These are phyloP conservation scores for Suillus bovinus DNA, from an alignment of 768 basidiomycete species.

Conservation along the genomic window DNA sequence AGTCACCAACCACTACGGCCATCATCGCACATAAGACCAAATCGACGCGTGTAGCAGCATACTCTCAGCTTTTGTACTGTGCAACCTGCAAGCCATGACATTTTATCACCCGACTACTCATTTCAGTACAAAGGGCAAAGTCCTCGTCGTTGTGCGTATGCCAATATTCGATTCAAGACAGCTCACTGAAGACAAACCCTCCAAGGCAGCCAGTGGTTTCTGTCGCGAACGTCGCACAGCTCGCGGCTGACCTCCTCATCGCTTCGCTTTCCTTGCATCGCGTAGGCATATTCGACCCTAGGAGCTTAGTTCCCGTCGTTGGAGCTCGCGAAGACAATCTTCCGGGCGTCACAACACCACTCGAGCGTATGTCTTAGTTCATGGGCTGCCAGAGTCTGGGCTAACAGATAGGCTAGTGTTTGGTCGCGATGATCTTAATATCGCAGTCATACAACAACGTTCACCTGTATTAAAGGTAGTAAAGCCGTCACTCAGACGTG, in stretches of 20 bases:
- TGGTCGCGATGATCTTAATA: slow-evolving; percentile 45
- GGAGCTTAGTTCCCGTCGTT: slow-evolving; percentile 66
- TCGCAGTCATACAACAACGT: slow-evolving; percentile 75
- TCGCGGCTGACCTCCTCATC: slow-evolving; percentile 75
- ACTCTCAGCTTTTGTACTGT: not conserved
- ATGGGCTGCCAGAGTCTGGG: slow-evolving; percentile 6
- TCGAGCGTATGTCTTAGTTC: slow-evolving; percentile 61
- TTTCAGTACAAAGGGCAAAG: slow-evolving; percentile 30
- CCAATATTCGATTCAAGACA: not conserved
- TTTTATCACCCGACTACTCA: slow-evolving; percentile 29
- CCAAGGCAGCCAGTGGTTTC: slow-evolving; percentile 67
- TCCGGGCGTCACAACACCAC: slow-evolving; percentile 66
- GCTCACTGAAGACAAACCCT: slow-evolving; percentile 6
- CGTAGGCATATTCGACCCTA: slow-evolving; percentile 64
- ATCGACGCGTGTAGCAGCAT: not conserved
- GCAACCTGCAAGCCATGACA: slow-evolving; percentile 21
- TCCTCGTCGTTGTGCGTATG: slow-evolving; percentile 31
- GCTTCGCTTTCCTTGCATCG: slow-evolving; percentile 59
- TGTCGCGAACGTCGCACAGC: slow-evolving; percentile 78
- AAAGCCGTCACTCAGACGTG: not conserved
- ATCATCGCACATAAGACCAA: not conserved
- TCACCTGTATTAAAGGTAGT: slow-evolving; percentile 76
- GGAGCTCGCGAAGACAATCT: slow-evolving; percentile 66
- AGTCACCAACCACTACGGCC: too few species aligned
- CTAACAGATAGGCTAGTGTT: slow-evolving; percentile 53